Conservation (phyloP, 2,329 filamentous ascomycete genomes). For the Thermoascus crustaceus region DNA sequence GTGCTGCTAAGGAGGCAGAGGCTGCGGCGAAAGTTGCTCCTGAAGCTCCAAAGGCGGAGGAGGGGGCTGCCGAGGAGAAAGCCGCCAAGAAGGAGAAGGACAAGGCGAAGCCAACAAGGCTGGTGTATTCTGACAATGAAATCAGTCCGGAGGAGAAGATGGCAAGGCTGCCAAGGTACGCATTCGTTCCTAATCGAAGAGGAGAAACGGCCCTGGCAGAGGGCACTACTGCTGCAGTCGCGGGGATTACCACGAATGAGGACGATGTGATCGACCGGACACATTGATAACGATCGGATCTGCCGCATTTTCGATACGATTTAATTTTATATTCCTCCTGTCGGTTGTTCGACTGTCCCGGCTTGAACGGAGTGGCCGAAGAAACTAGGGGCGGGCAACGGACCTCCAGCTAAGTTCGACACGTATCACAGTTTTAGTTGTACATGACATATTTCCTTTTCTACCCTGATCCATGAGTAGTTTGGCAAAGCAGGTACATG, state of each 20-base stretch:
- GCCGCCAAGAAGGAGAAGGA: conserved; percentile 59
- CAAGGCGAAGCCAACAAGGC: conserved; percentile 55
- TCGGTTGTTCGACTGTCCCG: background rate
- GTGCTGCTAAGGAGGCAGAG: conserved; percentile 39
- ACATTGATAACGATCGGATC: conserved; percentile 1
- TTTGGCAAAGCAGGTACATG: conserved; percentile 16
- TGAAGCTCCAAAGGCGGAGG: conserved; percentile 34
- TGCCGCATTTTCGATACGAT: background rate
- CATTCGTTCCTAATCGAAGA: conserved; percentile 47
- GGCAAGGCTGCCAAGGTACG: conserved; percentile 69
- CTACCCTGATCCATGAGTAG: conserved; percentile 29
- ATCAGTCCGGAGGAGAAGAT: conserved; percentile 84
- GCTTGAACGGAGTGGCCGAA: conserved; percentile 1
- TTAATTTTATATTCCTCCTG: conserved; percentile 4
- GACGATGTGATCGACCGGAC: conserved; percentile 28
- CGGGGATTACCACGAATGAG: conserved; percentile 24
- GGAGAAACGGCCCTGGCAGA: conserved; percentile 29
- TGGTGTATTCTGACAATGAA: conserved; percentile 75
- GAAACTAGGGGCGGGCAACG: conserved; percentile 16
- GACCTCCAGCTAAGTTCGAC: conserved; percentile 33
- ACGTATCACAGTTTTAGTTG: conserved; percentile 23
- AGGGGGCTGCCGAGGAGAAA: conserved; percentile 49
- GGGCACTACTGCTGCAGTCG: conserved; percentile 25
- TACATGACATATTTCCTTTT: conserved; percentile 18
- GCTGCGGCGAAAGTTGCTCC: conserved; percentile 24